Base-by-base conservation (phyloP, 176 grass and related monocot species). In the Secale cereale region DNA sequence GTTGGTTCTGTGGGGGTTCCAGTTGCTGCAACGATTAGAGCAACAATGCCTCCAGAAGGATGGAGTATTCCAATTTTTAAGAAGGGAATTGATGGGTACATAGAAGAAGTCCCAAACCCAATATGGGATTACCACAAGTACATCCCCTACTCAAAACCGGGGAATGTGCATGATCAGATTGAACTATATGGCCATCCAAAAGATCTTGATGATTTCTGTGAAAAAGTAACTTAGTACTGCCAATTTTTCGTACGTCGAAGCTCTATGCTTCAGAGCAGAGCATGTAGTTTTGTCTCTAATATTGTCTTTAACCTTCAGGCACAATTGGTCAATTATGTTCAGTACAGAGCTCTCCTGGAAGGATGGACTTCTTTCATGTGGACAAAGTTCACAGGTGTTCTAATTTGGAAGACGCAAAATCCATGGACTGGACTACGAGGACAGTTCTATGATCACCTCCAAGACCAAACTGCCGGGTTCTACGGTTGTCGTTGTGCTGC, bases 41-140 rank as follows among this genome's bases (percentile, higher is more conserved):
- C 91, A 59, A 98, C 97, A 46, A 98, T 98, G 97, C 97, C 97
- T 56, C 74, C 86, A 74, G 97, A 94, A 85, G 97, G 93, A 79
- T 95, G 93, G 97, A 72, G 52, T 33, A 95, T 98, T 74, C 97
- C 97, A 32, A 63, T 98, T 79, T 88, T 98, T 29, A 94, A 87
- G 19, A 98, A 95, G 76, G 26, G 66, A 88, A 77, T 65, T 25
- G 82, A 82, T 45, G 97, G 97, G 56, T 98, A 89, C 19, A 89
- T 92, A 22, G 28, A 92, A 85, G 93, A 98, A 89, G 86, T 95
- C 61, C 88, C 91, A 71, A 98, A 98, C 73, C 91, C 97, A 16
- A 94, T 95, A 87, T 98, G 93, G 96, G 86, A 95, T n/a, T 95
- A 98, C 81, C 97, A 98, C 74, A 98, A 98, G 79, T 98, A 95